Evolutionary conservation across 208 protist genomes (phyloP), one percentile per base, ranked within the genome.

Genomic region (Trypanosoma cruzi): DNA sequence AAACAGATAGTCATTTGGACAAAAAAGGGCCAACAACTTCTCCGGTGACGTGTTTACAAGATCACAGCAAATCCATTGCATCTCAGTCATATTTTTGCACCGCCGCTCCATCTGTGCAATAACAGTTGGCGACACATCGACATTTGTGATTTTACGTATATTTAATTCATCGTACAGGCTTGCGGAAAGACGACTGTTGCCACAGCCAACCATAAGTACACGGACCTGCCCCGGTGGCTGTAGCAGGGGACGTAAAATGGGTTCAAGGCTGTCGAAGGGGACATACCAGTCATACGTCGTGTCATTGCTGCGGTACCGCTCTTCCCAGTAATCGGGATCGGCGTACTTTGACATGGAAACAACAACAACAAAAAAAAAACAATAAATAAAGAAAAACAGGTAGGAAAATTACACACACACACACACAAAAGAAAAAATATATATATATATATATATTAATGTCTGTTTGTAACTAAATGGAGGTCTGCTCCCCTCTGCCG

Each of bases 271-370:
- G 53, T 96, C 93, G 62, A 86, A 97, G 34, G 85, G 93, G 26
- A 95, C 68, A 71, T 93, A 97, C 93, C 93, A 97, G 37, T 97
- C 93, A 55, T 96, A 97, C 54, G 86, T 97, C 13, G 90, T 95
- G 77, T 95, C 91, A 50, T 82, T 92, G 65, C 87, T 93, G 54
- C 92, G 90, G 55, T 97, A 97, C n/a, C 90, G 79, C 70, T 97
- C 90, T 68, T 97, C 90, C 93, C 93, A 97, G 73, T 97, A 97
- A 34, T 94, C 89, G 13, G 86, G 83, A 32, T 94, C 93, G 11
- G 89, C 86, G 78, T 97, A 97, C 75, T 97, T 94, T 24, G 92
- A 94, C 88, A 96, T 95, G n/a, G n/a, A n/a, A n/a, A n/a, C n/a
- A n/a, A n/a, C n/a, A n/a, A n/a, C n/a, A n/a, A n/a, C n/a, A n/a